Evolutionary conservation across 305 asterid species (phyloP).

Genomic region (Nicotiana rustica): DNA sequence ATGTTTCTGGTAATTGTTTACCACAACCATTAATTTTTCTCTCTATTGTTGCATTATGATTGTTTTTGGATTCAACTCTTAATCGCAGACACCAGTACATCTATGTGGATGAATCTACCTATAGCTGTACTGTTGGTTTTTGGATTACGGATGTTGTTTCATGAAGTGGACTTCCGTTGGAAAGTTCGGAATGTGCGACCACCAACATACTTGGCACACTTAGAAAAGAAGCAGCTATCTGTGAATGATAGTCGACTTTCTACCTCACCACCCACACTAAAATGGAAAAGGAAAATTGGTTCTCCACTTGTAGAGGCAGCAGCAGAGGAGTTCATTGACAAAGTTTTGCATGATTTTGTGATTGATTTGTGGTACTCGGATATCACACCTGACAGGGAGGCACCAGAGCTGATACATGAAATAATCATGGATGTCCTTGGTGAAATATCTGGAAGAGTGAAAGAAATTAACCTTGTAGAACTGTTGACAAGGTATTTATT

Average conservation of each 20-base stretch:
- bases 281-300: conserved; percentile 90
- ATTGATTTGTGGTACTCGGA: conserved; percentile 90
- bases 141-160: conserved; percentile 72
- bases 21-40: conserved; percentile 10
- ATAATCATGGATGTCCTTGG: conserved; percentile 90
- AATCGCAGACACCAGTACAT: conserved; percentile 92
- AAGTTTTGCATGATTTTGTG: conserved; percentile 88
- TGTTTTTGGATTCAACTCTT: conserved; percentile 37
- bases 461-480: conserved; percentile 89
- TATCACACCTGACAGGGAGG: conserved; percentile 92
- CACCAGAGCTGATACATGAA: conserved; percentile 74
- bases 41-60: conserved; percentile 6
- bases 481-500: conserved; percentile 76
- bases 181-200: conserved; percentile 64
- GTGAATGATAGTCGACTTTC: conserved; percentile 84
- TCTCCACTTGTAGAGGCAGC: conserved; percentile 92
- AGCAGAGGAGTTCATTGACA: conserved; percentile 73
- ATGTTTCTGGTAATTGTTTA: conserved; percentile 1
- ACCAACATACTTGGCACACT: conserved; percentile 71
- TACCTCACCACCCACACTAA: conserved; percentile 61
- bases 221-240: conserved; percentile 90
- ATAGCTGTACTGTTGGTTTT: conserved; percentile 79
- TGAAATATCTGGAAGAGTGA: conserved; percentile 81
- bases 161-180: conserved; percentile 90
- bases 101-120: conserved; percentile 94